Percentiles rank a stretch among this genome's conserved stretches.
Conservation (phyloP, 1,139 yeast species). For the Saccharomyces hybrid region DNA sequence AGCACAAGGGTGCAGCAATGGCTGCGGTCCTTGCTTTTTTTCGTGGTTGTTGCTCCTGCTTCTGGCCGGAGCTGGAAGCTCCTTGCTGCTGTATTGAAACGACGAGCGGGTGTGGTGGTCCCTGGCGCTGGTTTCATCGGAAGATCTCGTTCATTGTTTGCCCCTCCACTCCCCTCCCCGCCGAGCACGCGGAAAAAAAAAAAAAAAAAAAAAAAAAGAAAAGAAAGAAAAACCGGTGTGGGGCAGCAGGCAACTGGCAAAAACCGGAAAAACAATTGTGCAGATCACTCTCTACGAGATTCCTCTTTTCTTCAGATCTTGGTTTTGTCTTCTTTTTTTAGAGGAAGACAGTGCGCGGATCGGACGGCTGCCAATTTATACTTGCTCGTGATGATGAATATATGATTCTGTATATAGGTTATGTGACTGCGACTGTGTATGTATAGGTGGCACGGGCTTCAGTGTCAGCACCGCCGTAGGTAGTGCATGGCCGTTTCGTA, state of each 20-base stretch:
- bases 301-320: background rate
- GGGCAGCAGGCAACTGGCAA: background rate
- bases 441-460: background rate
- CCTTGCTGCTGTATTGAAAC: background rate
- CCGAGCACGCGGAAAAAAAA: background rate
- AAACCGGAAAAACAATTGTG: background rate
- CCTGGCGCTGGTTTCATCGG: background rate
- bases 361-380: background rate
- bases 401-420: background rate
- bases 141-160: background rate
- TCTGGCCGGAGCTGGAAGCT: background rate
- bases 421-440: background rate
- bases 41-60: background rate
- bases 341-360: background rate
- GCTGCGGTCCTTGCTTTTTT: background rate
- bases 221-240: background rate
- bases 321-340: background rate
- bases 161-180: background rate
- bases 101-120: background rate
- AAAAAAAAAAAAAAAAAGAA: background rate
- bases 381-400: background rate
- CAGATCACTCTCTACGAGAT: background rate
- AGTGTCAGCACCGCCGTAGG: background rate
- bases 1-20: background rate
- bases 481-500: slow-evolving; percentile 44